phyloP scores from a whole-genome alignment of 2,329 filamentous ascomycete genomes.

The Sclerotinia glacialis region DNA sequence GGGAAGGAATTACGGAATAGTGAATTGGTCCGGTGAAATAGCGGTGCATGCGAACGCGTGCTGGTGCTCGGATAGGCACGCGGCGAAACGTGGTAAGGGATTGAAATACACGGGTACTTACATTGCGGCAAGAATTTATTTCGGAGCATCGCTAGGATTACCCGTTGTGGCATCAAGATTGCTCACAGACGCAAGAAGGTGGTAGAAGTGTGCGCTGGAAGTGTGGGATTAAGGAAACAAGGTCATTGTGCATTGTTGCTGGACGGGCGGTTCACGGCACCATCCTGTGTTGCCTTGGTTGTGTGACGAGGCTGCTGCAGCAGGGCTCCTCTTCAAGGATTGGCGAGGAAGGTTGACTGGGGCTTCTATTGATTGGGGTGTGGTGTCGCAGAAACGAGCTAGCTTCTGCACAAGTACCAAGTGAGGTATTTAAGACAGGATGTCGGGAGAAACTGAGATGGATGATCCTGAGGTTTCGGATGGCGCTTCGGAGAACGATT shows the following conservation, averaged over 20 bases:
- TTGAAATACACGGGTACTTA: constrained; percentile 33
- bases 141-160: constrained; percentile 20
- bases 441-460: constrained; percentile 40
- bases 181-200: constrained; percentile 24
- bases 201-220: constrained; percentile 29
- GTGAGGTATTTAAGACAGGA: constrained; percentile 38
- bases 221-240: constrained; percentile 28
- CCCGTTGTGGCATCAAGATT: constrained; percentile 26
- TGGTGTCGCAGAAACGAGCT: constrained; percentile 37
- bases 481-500: constrained; percentile 40
- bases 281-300: constrained; percentile 31
- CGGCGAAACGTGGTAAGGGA: constrained; percentile 37
- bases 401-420: constrained; percentile 28
- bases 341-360: constrained; percentile 31
- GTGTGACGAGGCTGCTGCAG: constrained; percentile 35
- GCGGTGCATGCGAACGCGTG: constrained; percentile 38
- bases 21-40: constrained; percentile 17
- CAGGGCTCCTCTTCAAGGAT: constrained; percentile 32
- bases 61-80: constrained; percentile 37
- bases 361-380: constrained; percentile 35
- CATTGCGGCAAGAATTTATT: constrained; percentile 27
- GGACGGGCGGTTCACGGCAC: constrained; percentile 32
- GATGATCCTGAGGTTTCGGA: constrained; percentile 40
- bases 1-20: constrained; percentile 17
- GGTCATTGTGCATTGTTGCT: constrained; percentile 35